A percentile compares a stretch with the other conserved stretches of the same genome.
phyloP scores from a whole-genome alignment of 2,329 filamentous ascomycete genomes.

The Diaporthe sp. region DNA sequence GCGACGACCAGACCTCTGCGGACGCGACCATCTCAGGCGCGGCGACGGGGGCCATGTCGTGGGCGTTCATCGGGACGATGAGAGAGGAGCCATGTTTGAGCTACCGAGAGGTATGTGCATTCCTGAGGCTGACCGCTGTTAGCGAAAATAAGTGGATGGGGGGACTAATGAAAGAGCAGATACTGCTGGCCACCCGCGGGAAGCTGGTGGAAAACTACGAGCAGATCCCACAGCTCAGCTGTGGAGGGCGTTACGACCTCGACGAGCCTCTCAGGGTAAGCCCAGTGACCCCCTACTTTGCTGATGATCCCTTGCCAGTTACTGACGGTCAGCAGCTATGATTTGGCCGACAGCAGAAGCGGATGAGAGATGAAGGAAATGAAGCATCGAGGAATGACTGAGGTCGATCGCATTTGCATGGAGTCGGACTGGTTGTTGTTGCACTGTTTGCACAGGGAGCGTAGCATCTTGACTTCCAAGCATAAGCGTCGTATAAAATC shows the following conservation, averaged over 20 bases:
- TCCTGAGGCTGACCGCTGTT: not conserved
- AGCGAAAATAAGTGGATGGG: not conserved
- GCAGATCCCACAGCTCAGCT: conserved; percentile 43
- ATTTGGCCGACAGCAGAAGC: not conserved
- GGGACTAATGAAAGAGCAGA: conserved; percentile 32
- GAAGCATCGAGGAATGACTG: not conserved
- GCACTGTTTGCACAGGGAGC: not conserved
- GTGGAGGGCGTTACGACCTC: conserved; percentile 43
- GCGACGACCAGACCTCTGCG: conserved; percentile 51
- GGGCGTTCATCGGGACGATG: conserved; percentile 48
- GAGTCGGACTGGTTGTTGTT: not conserved
- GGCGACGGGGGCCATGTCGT: conserved; percentile 52
- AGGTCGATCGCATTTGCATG: conserved; percentile 2
- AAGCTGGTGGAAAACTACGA: conserved; percentile 39
- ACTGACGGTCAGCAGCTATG: conserved; percentile 30
- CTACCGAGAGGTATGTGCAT: conserved; percentile 43
- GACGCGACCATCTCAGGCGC: conserved; percentile 49
- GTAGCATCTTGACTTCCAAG: conserved; percentile 6
- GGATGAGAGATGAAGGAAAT: not conserved
- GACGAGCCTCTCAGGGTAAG: conserved; percentile 39
- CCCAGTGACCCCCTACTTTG: not conserved
- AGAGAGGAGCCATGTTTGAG: conserved; percentile 44
- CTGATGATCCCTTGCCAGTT: fast-evolving
- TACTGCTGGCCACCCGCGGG: conserved; percentile 39
- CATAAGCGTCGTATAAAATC: not conserved